These are phyloP conservation scores for Hygrocybe coccinea DNA, from an alignment of 768 basidiomycete genomes.

Conservation along the genomic window DNA sequence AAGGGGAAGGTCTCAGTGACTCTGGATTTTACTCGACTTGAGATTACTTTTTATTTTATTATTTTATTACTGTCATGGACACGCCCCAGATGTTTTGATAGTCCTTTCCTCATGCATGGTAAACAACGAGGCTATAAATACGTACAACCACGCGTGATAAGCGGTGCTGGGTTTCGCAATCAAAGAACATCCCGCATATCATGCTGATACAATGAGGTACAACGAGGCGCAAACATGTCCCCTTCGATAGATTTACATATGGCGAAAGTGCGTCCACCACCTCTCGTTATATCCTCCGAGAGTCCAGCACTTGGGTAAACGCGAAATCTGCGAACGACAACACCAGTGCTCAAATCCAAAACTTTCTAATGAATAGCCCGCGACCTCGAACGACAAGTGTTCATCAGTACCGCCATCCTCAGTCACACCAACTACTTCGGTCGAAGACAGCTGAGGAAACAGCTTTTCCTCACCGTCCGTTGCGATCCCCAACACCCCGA, in stretches of 20 bases:
- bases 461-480: neutral
- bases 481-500: neutral
- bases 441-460: neutral
- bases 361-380: neutral
- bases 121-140: slow-evolving; percentile 4
- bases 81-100: too few relatives aligned
- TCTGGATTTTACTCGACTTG: slow-evolving; percentile 9
- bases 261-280: neutral
- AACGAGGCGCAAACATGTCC: neutral
- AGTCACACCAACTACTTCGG: neutral
- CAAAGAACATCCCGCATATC: neutral
- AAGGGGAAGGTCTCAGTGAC: slow-evolving; percentile 40
- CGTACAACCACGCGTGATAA: neutral
- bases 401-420: neutral
- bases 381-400: neutral
- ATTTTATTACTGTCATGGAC: too few relatives aligned
- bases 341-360: too few relatives aligned
- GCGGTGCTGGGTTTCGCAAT: neutral
- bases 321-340: too few relatives aligned
- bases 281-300: neutral
- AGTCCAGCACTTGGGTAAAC: too few relatives aligned
- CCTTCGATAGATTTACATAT: neutral
- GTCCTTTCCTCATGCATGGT: too few relatives aligned
- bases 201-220: slow-evolving; percentile 4
- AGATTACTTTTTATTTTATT: neutral